Conservation (phyloP, 1,284 basidiomycete species). For the Acaromyces ingoldii region DNA sequence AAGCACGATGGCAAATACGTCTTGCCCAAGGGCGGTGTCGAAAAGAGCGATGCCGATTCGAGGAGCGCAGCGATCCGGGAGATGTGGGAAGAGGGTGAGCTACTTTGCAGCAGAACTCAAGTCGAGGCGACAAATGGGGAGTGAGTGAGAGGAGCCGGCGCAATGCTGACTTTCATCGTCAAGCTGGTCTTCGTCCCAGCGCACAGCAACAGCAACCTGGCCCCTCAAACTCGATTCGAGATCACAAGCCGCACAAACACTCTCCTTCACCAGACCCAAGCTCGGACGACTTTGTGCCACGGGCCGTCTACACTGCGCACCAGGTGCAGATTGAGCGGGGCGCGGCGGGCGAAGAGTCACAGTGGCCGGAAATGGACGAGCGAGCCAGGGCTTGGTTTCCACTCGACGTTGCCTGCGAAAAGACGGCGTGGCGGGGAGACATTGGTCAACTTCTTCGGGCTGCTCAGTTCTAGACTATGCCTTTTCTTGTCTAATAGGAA, state of each 20-base stretch:
- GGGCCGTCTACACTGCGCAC: slow-evolving; percentile 30
- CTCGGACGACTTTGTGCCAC: slow-evolving; percentile 24
- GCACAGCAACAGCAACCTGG: no score
- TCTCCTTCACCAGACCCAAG: slow-evolving; percentile 15
- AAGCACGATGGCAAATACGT: slow-evolving; percentile 38
- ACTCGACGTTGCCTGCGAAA: slow-evolving; percentile 17
- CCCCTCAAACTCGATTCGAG: slow-evolving; percentile 11
- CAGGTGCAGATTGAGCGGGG: slow-evolving; percentile 18
- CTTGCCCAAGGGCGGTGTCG: slow-evolving; percentile 47
- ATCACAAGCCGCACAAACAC: slow-evolving; percentile 39
- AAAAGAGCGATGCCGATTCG: slow-evolving; percentile 25
- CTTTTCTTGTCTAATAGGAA: no score
- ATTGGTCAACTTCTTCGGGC: slow-evolving; percentile 12
- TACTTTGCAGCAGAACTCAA: neutral
- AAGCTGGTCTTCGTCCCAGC: no score
- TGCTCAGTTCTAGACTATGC: no score
- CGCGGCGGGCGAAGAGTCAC: slow-evolving; percentile 1
- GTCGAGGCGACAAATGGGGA: no score
- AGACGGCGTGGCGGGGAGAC: slow-evolving; percentile 35
- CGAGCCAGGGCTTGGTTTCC: slow-evolving; percentile 24
- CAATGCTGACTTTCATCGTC: no score
- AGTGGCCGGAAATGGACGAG: slow-evolving; percentile 39
- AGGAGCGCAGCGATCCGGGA: slow-evolving; percentile 36
- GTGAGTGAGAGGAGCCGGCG: no score
- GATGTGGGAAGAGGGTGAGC: slow-evolving; percentile 42